Conservation (phyloP, 768 basidiomycete species). For the Lactarius sanguifluus region DNA sequence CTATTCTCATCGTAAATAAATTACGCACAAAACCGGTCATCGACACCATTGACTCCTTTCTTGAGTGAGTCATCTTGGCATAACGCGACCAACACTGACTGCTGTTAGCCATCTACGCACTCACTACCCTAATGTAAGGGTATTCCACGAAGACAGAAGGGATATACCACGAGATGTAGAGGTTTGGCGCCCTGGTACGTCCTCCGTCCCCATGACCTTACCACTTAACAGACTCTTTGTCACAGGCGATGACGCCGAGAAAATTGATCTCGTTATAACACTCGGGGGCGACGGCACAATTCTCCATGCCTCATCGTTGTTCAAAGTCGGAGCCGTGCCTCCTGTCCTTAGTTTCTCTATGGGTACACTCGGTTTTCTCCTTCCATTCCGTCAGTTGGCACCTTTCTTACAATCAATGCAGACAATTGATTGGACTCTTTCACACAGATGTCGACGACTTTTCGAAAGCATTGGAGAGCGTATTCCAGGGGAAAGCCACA, state of each 20-base stretch:
- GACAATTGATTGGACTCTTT: background rate
- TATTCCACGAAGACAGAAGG: slow-evolving; percentile 42
- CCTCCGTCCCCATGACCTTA: background rate
- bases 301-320: slow-evolving; percentile 88
- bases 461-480: slow-evolving; percentile 73
- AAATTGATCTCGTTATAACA: slow-evolving; percentile 85
- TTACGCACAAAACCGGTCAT: slow-evolving; percentile 75
- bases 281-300: slow-evolving; percentile 96
- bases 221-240: background rate
- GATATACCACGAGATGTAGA: slow-evolving; percentile 50
- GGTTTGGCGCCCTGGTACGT: slow-evolving; percentile 60
- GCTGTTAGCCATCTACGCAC: slow-evolving; percentile 34
- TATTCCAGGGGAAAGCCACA: slow-evolving; percentile 76
- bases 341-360: slow-evolving; percentile 89
- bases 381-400: slow-evolving; percentile 83
- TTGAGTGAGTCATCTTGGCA: slow-evolving; percentile 48
- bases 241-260: slow-evolving; percentile 48
- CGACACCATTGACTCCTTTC: slow-evolving; percentile 70
- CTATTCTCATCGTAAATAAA: slow-evolving; percentile 79
- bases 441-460: slow-evolving; percentile 83
- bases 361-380: slow-evolving; percentile 90
- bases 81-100: slow-evolving; percentile 10
- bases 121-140: slow-evolving; percentile 36
- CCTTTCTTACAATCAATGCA: background rate
- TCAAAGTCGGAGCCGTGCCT: slow-evolving; percentile 87